phyloP scores from a whole-genome alignment of 1,284 basidiomycete species.

The Boletus albobrunnescens region DNA sequence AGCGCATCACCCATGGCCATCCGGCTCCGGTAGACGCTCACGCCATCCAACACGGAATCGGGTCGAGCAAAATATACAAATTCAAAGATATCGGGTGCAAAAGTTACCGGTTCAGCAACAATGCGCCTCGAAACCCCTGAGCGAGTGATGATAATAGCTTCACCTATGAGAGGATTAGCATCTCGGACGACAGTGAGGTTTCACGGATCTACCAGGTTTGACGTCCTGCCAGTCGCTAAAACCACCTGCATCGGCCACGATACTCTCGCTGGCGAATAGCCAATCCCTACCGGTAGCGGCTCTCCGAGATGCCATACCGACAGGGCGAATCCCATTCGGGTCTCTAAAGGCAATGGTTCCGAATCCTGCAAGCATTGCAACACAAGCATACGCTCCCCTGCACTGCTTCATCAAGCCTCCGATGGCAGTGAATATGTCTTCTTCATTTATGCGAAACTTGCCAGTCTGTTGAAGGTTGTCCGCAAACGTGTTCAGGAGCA shows the following conservation, averaged over 20 bases:
- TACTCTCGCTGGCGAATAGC: constrained; percentile 92
- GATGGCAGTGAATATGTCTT: constrained; percentile 97
- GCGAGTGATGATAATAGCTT: constrained; percentile 94
- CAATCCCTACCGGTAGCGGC: constrained; percentile 69
- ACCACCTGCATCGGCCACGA: constrained; percentile 91
- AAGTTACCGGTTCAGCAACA: constrained; percentile 65
- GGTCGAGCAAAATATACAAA: constrained; percentile 98
- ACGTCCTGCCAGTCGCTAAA: constrained; percentile 94
- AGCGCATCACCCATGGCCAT: constrained; percentile 99
- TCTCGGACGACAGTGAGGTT: neutral
- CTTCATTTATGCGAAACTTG: constrained; percentile 99
- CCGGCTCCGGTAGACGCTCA: constrained; percentile 94
- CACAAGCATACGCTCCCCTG: constrained; percentile 93
- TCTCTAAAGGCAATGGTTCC: constrained; percentile 98
- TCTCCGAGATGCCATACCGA: constrained; percentile 76
- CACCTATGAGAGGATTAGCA: constrained; percentile 48
- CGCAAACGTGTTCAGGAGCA: constrained; percentile 96
- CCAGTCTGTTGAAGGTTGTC: constrained; percentile 98
- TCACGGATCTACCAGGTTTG: constrained; percentile 62
- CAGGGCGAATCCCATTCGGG: constrained; percentile 96
- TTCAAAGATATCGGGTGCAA: constrained; percentile 99
- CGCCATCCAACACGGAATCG: constrained; percentile 95
- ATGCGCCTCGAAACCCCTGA: constrained; percentile 69
- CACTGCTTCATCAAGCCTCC: constrained; percentile 85
- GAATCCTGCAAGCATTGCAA: constrained; percentile 98